These are phyloP conservation scores for Xylariaceae sp. DNA, from an alignment of 2,329 filamentous ascomycete genomes.

Conservation along the genomic window DNA sequence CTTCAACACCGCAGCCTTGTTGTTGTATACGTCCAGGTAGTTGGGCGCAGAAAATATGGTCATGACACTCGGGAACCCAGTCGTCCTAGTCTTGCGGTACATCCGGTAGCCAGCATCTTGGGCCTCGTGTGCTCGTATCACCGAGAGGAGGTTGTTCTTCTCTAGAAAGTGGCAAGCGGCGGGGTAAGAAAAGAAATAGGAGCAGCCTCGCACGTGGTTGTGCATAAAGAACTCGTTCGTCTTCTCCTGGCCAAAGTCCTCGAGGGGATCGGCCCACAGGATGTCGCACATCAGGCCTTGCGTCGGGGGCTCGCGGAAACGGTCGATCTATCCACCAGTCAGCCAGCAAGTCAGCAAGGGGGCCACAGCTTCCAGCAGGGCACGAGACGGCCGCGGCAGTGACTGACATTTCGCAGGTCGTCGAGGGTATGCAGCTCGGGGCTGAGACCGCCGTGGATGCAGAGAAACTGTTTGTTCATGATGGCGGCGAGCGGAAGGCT, in stretches of 20 bases:
- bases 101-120: slow-evolving; percentile 98
- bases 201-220: slow-evolving; percentile 97
- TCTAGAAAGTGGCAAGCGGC: slow-evolving; percentile 95
- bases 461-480: slow-evolving; percentile 99
- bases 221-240: slow-evolving; percentile 96
- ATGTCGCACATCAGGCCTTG: slow-evolving; percentile 99
- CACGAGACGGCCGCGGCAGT: background rate
- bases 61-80: slow-evolving; percentile 98
- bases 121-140: slow-evolving; percentile 96
- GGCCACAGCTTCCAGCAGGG: background rate
- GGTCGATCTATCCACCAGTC: slow-evolving; percentile 63
- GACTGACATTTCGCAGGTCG: slow-evolving; percentile 75
- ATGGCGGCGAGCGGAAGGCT: slow-evolving; percentile 85
- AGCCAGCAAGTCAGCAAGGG: slow-evolving; percentile 1
- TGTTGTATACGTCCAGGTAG: slow-evolving; percentile 99
- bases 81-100: slow-evolving; percentile 97
- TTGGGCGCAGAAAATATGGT: slow-evolving; percentile 99
- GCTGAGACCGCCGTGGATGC: slow-evolving; percentile 93
- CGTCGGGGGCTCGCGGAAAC: slow-evolving; percentile 94
- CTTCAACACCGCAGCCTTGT: slow-evolving; percentile 97
- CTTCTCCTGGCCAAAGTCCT: slow-evolving; percentile 98
- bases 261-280: slow-evolving; percentile 94
- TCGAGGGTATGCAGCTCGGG: slow-evolving; percentile 94
- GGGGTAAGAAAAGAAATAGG: slow-evolving; percentile 98
- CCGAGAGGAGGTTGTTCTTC: slow-evolving; percentile 95